These are phyloP conservation scores for Termitomyces heimii DNA, from an alignment of 768 basidiomycete genomes.

Conservation along the genomic window DNA sequence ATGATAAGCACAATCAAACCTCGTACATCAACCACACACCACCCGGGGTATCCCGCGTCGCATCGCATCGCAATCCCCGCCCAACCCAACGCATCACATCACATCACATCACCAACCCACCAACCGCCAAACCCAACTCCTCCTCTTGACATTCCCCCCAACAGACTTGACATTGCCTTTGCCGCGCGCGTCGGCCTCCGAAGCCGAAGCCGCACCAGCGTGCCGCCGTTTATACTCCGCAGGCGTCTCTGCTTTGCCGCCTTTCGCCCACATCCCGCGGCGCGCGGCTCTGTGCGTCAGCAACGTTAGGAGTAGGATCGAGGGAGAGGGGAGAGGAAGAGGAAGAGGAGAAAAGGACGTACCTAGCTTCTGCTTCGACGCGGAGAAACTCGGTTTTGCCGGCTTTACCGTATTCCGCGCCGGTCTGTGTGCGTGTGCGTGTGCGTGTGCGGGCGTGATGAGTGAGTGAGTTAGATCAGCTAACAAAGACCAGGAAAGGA, in stretches of 20 bases:
- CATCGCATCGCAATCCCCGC: no score
- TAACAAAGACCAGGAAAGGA: no score
- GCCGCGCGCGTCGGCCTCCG: conserved; percentile 16
- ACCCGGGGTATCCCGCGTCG: no score
- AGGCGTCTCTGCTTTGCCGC: conserved; percentile 55
- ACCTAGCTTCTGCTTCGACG: conserved; percentile 68
- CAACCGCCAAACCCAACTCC: conserved; percentile 10
- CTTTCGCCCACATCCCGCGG: conserved; percentile 72
- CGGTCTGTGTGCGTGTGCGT: no score
- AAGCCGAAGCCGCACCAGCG: conserved; percentile 21
- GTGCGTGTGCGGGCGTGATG: no score
- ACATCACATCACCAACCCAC: conserved; percentile 7
- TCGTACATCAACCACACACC: no score
- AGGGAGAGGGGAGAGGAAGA: neutral
- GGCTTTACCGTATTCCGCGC: conserved; percentile 73
- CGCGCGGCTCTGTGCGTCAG: conserved; percentile 56
- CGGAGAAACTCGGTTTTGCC: conserved; percentile 59
- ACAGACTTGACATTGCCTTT: neutral
- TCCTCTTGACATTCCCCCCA: neutral
- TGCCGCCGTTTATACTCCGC: conserved; percentile 75
- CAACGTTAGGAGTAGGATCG: no score
- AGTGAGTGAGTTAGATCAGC: no score
- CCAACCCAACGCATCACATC: no score
- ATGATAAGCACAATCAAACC: no score
- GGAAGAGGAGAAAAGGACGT: conserved; percentile 12